These are phyloP conservation scores for Cercospora janseana DNA, from an alignment of 2,329 filamentous ascomycete genomes.

Conservation along the genomic window DNA sequence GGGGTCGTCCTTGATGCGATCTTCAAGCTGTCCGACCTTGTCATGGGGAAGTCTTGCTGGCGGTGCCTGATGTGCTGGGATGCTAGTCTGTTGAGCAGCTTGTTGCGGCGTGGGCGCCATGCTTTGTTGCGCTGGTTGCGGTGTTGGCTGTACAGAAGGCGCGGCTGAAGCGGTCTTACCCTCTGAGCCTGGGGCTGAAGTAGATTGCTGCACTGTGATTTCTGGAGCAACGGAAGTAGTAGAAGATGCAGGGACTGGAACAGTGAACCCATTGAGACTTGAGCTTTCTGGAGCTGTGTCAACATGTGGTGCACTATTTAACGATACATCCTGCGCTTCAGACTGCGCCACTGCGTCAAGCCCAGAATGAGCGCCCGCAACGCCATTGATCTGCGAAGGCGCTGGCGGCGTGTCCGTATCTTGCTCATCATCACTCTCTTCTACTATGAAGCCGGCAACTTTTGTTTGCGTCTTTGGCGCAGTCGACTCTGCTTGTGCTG, in stretches of 20 bases:
- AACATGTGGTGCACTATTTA: constrained; percentile 50
- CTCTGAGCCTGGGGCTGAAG: constrained; percentile 27
- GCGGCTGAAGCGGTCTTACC: constrained; percentile 35
- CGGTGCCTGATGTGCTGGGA: constrained; percentile 11
- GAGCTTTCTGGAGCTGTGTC: constrained; percentile 34
- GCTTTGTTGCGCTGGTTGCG: constrained; percentile 17
- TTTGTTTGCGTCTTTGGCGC: constrained; percentile 30
- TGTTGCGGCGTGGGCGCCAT: constrained; percentile 22
- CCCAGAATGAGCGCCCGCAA: constrained; percentile 29
- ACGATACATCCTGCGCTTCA: constrained; percentile 55
- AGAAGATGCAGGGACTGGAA: constrained; percentile 32
- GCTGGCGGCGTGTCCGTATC: constrained; percentile 26
- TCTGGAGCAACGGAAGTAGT: constrained; percentile 30
- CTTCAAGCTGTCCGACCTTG: constrained; percentile 76
- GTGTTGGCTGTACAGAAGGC: constrained; percentile 21
- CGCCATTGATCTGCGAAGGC: constrained; percentile 32
- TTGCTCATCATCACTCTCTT: constrained; percentile 61
- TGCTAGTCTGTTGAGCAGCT: constrained; percentile 14
- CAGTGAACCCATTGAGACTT: constrained; percentile 39
- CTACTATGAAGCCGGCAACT: constrained; percentile 58
- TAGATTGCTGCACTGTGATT: constrained; percentile 35
- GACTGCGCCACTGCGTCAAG: constrained; percentile 29
- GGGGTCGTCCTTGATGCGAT: constrained; percentile 86
- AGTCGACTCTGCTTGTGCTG: constrained; percentile 41
- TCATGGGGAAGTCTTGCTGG: constrained; percentile 63